Percentiles rank a stretch among this genome's conserved stretches.
These are phyloP conservation scores for Fusarium sp. DNA, from an alignment of 2,329 filamentous ascomycete species.

Conservation along the genomic window DNA sequence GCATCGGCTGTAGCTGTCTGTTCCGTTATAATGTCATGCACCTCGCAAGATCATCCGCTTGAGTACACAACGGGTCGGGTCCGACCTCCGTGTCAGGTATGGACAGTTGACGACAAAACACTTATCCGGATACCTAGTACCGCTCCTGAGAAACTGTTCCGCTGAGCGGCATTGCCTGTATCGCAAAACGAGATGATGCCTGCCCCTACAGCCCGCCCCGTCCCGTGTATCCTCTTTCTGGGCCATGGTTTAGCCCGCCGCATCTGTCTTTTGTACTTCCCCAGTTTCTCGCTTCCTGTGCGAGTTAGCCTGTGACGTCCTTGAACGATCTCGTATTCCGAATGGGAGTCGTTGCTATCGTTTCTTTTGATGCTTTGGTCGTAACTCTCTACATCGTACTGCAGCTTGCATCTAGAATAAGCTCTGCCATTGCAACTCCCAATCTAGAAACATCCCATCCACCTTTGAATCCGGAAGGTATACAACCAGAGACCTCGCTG, in stretches of 20 bases:
- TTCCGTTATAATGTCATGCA: neutral
- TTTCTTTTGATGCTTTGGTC: neutral
- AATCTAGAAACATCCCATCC: slow-evolving; percentile 2
- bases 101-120: neutral
- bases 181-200: neutral
- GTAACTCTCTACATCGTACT: neutral
- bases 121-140: neutral
- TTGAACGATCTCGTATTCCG: neutral
- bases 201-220: neutral
- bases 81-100: neutral
- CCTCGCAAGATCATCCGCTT: neutral
- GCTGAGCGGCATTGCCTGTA: neutral
- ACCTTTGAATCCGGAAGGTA: slow-evolving; percentile 8
- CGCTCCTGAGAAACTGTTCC: neutral
- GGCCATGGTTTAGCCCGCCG: neutral
- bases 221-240: neutral
- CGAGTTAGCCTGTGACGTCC: slow-evolving; percentile 1
- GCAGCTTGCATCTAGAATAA: neutral
- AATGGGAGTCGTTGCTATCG: neutral
- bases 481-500: slow-evolving; percentile 1
- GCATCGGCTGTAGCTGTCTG: neutral
- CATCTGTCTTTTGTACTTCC: slow-evolving; percentile 2
- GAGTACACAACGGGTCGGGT: neutral
- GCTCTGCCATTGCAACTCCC: neutral
- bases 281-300: neutral